Conservation (phyloP, 257 asterid species). For the Handroanthus guayacan region DNA sequence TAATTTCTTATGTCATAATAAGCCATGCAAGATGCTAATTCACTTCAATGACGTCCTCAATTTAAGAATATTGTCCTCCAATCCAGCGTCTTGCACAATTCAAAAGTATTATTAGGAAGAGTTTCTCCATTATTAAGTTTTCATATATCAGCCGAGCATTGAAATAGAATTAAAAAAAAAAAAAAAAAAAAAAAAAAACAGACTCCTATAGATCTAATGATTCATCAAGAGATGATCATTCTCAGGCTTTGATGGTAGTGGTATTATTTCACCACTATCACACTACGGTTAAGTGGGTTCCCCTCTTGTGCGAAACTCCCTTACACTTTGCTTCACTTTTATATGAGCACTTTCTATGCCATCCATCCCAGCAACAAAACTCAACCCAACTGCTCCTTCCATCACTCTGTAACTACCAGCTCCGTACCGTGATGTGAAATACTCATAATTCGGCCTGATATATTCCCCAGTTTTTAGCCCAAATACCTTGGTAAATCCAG, state of each 20-base stretch:
- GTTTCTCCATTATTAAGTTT: background rate
- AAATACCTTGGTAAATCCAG: background rate
- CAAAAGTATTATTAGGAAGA: background rate
- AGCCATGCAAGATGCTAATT: background rate
- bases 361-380: background rate
- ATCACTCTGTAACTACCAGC: background rate
- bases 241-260: background rate
- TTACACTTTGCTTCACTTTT: conserved; percentile 2
- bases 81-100: background rate
- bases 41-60: background rate
- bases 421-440: background rate
- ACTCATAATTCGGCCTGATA: background rate
- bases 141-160: background rate
- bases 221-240: background rate
- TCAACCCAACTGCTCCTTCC: background rate
- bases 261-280: background rate
- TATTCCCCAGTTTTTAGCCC: background rate
- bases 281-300: background rate
- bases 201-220: background rate
- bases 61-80: conserved; percentile 5
- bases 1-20: conserved; percentile 19
- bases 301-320: background rate
- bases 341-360: background rate
- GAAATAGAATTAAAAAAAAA: background rate
- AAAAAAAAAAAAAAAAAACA: background rate